A percentile compares a stretch with the other conserved stretches of the same genome.
Conservation (phyloP, 306 rosid species). For the Luffa aegyptiaca region DNA sequence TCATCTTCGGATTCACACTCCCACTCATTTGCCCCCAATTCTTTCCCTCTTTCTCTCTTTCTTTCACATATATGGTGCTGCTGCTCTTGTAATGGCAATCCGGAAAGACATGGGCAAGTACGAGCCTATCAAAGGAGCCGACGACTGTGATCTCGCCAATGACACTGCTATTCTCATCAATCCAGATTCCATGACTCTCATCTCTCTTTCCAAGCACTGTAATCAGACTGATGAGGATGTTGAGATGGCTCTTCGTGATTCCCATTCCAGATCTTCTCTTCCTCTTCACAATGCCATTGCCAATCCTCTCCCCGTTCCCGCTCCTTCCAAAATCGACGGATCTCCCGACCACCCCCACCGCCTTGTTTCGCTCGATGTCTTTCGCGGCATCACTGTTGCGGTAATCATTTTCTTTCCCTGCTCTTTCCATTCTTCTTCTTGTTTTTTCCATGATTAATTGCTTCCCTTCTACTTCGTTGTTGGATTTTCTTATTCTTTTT, state of each 20-base stretch:
- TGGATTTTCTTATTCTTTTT: background rate
- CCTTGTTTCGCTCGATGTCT: slow-evolving; percentile 77
- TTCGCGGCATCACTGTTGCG: slow-evolving; percentile 90
- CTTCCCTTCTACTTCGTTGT: background rate
- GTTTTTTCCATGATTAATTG: background rate
- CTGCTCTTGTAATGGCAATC: background rate
- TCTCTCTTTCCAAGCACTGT: background rate
- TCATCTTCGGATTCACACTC: background rate
- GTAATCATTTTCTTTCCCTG: slow-evolving; percentile 23
- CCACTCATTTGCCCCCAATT: no score
- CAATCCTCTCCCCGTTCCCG: background rate
- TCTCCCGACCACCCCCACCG: slow-evolving; percentile 33
- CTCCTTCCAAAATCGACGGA: background rate
- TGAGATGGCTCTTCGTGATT: slow-evolving; percentile 45
- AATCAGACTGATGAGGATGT: slow-evolving; percentile 26
- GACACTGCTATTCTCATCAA: slow-evolving; percentile 7
- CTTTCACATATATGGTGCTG: background rate
- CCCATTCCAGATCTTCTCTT: slow-evolving; percentile 29
- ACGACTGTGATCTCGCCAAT: slow-evolving; percentile 10
- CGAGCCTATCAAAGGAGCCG: slow-evolving; percentile 16
- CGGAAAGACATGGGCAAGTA: slow-evolving; percentile 15
- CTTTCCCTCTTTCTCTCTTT: no score
- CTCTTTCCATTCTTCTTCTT: background rate
- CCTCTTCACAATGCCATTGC: slow-evolving; percentile 10
- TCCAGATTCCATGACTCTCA: background rate